Conservation (phyloP, 805 yeast species). For the Wickerhamomyces pijperi region DNA sequence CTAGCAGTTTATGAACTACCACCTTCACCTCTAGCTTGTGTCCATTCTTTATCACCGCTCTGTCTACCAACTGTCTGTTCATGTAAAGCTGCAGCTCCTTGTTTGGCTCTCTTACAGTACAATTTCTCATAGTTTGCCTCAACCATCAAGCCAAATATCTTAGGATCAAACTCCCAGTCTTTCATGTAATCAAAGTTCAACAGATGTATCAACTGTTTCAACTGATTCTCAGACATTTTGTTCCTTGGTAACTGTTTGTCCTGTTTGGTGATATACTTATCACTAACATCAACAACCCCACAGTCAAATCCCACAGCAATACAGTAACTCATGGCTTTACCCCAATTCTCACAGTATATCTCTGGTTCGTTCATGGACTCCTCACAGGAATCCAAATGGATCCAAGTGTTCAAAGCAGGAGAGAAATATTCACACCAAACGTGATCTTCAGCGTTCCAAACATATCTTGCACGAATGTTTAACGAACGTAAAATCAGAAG, state of each 20-base stretch:
- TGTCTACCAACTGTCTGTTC: too few species aligned
- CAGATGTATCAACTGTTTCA: constrained; percentile 23
- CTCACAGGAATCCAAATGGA: constrained; percentile 86
- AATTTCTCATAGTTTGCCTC: constrained; percentile 27
- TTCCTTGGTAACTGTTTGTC: constrained; percentile 36
- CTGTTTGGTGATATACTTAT: constrained; percentile 44
- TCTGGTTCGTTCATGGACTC: constrained; percentile 73
- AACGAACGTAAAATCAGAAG: constrained; percentile 58
- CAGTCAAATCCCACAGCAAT: constrained; percentile 48
- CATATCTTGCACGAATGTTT: constrained; percentile 53
- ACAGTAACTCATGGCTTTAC: constrained; percentile 83
- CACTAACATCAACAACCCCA: constrained; percentile 61
- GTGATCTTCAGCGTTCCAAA: constrained; percentile 90
- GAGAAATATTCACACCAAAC: constrained; percentile 94
- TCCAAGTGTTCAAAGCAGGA: constrained; percentile 50
- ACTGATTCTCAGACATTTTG: constrained; percentile 28
- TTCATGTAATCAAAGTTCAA: constrained; percentile 26
- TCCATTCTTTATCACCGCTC: constrained; percentile 75
- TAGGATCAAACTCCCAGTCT: constrained; percentile 21
- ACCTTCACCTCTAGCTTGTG: constrained; percentile 63
- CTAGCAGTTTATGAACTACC: constrained; percentile 38
- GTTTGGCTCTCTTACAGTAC: too few species aligned
- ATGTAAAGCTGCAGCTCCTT: too few species aligned
- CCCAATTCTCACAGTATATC: constrained; percentile 79
- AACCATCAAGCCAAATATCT: constrained; percentile 22